Base-by-base conservation (phyloP, 768 basidiomycete species). In the Phylloporus arenicola region DNA sequence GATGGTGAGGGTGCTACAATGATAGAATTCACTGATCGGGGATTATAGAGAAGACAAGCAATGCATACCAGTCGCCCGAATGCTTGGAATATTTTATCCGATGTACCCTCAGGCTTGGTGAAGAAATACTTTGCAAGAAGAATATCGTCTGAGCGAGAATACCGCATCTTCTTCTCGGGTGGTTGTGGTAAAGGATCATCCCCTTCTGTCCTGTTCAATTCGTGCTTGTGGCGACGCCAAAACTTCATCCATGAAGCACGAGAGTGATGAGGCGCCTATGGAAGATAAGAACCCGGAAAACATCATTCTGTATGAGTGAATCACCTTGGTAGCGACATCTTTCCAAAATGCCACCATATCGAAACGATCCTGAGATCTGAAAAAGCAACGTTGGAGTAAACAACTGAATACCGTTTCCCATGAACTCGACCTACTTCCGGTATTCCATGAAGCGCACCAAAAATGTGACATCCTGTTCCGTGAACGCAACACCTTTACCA, bases 221-320 rank as follows among this genome's bases (percentile, higher is more conserved):
- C 90, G 58, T 92, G 90, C 57, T 88, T 89, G 64, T 92, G 90
- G 48, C 90, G 75, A 14, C 90, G 78, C 81, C 88, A 92, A 67
- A 83, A 92, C 68, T 92, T 92, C 88, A 92, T 90, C 90, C 90
- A 92, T 6, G 90, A 92, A 42, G 90, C 90, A 33, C 88, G 83
- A 22, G 90, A 92, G 62, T 92, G 90, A 67, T 92, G 90, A 0
- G 90, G 90, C 0, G 89, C 89, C 86, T 88, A 59, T 19, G 19
- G 42, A 45, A 19, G n/a, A 22, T 34, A 33, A 30, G 58, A 27
- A 56, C 47, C 34, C 20, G 22, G 16, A 47, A 13, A 46, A 17
- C 0, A 17, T 16, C 55, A 19, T 25, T 35, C 49, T 6, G 10
- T 20, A 8, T 4, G 31, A 20, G 25, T 54, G 45, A 67, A 60